Evolutionary conservation across 441 rosid genomes (phyloP).

Genomic region (Populus hybrid): DNA sequence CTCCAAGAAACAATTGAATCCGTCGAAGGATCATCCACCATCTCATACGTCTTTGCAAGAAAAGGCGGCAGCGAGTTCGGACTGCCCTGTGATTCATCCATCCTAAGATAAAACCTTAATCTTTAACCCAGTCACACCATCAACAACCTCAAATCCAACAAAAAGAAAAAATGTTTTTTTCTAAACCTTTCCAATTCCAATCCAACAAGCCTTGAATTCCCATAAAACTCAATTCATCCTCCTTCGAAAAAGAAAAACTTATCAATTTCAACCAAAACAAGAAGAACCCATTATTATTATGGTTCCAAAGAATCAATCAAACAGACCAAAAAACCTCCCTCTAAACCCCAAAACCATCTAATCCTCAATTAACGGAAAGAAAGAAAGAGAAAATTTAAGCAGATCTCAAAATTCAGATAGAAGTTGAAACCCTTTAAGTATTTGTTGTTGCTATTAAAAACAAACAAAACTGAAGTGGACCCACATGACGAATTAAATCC

Average conservation of each 20-base stretch:
- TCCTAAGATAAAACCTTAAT: constrained; percentile 20
- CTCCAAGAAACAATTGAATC: constrained; percentile 85
- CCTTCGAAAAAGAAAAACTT: background rate
- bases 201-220: background rate
- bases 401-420: background rate
- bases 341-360: background rate
- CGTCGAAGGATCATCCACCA: constrained; percentile 82
- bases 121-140: constrained; percentile 22
- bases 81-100: constrained; percentile 75
- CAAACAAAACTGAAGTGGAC: background rate
- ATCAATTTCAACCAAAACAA: constrained; percentile 4
- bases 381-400: background rate
- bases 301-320: background rate
- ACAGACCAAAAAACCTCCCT: background rate
- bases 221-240: background rate
- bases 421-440: background rate
- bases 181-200: constrained; percentile 4
- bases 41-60: constrained; percentile 77
- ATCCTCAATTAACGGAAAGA: background rate
- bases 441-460: background rate
- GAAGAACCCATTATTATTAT: background rate
- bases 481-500: background rate
- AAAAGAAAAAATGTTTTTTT: background rate
- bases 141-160: constrained; percentile 9
- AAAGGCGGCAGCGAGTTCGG: constrained; percentile 86